A percentile compares a stretch with the other conserved stretches of the same genome.
phyloP scores from a whole-genome alignment of 495 filamentous ascomycete species.

The Aspergillus homomorphus region DNA sequence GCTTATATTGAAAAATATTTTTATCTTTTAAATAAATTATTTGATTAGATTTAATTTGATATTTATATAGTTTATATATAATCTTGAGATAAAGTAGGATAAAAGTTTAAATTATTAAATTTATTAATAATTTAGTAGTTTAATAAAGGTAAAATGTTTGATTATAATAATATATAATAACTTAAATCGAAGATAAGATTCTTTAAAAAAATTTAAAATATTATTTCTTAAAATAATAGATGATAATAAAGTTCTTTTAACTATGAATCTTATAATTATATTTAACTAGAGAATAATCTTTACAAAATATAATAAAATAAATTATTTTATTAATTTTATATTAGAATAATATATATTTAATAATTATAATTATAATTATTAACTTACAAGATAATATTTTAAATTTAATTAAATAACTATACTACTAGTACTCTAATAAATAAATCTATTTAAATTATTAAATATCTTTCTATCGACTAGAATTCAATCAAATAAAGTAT shows the following conservation, averaged over 20 bases:
- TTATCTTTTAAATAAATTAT: constrained; percentile 1
- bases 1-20: background rate
- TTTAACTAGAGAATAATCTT: background rate
- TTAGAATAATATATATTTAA: background rate
- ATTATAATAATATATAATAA: constrained; percentile 3
- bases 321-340: background rate
- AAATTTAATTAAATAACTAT: no score
- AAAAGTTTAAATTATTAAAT: constrained; percentile 2
- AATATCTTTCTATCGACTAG: no score
- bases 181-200: constrained; percentile 1
- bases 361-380: background rate
- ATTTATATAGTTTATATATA: background rate
- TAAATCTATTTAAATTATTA: no score
- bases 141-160: constrained; percentile 8
- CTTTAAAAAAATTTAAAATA: constrained; percentile 7
- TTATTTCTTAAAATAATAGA: constrained; percentile 12
- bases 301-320: constrained; percentile 3
- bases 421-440: no score
- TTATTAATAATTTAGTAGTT: constrained; percentile 5
- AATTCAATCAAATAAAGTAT: no score
- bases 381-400: no score
- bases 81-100: constrained; percentile 6
- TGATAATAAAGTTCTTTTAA: constrained; percentile 6
- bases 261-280: constrained; percentile 3
- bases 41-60: constrained; percentile 3